Base-by-base conservation (phyloP, 805 yeast genomes). In the Cyberlindnera bimundalis region DNA sequence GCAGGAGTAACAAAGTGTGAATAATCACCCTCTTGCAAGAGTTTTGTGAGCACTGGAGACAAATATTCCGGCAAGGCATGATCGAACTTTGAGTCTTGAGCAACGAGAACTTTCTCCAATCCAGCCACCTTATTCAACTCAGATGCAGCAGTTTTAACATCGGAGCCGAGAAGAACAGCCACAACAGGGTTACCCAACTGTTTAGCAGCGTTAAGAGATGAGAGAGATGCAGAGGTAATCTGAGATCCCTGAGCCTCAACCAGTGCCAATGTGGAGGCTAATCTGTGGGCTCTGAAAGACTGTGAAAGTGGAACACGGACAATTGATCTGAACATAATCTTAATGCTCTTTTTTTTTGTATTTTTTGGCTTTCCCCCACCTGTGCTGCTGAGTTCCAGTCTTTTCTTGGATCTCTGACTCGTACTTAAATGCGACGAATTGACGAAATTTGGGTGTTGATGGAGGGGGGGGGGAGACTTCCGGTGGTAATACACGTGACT, bases 1-100 rank as follows among this genome's bases (percentile, higher is more conserved):
- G 91, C 85, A 5, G 95, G 78, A 11, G 83, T 78, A 15, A 91
- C 67, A 43, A 93, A 80, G 61, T 89, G 95, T 13, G 84, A 76
- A 64, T 69, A 74, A 21, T 67, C 73, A n/a, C 55, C 47, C 11
- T 51, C 52, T 15, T 58, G 43, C 21, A 70, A 29, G 56, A 66
- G 39, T 48, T 46, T 71, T 63, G 48, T 70, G 68, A 53, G 78
- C 43, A 88, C 65, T n/a, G 93, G 89, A 6, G 95, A 71, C 33
- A 84, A 67, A 53, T 77, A 76, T 65, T 91, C 99, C 6, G 98
- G 93, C 33, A 88, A 71, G 36, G 76, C 72, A 52, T 81, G 84
- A 55, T 81, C 80, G 52, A 78, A 84, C 43, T 74, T 74, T 2
- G 65, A 62, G 45, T 78, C 79, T 31, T 73, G 65, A 6, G 85